Evolutionary conservation across 129 eudicot species (phyloP), one percentile per base, ranked within the genome.

Genomic region (Scalesia atractyloides): DNA sequence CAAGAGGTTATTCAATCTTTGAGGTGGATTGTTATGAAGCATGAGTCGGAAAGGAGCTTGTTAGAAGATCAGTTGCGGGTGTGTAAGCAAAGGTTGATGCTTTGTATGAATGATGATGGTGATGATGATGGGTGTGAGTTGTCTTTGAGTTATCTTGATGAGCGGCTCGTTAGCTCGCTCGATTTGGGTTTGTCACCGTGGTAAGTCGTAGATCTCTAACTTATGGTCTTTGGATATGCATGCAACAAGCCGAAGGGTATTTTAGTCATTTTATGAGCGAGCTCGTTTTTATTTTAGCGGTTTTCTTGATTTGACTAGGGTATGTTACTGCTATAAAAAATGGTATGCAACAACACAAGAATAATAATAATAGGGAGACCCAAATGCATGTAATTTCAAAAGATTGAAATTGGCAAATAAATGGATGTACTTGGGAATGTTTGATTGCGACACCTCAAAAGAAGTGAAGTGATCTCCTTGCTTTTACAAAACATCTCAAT

Each of bases 11-110:
- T 95, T 51, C 80, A 82, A 33, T 90, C 90, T 2, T 73, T 95
- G 73, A 86, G 87, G 80, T 95, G 96, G 97, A 90, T 90, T 18
- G 86, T 85, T 13, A 66, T 81, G 85, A 84, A 84, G 30, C 93
- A 85, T 51, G 96, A 90, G 65, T 82, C 91, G 5, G 94, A 85
- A 22, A 83, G 89, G 66, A 76, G 83, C 68, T 4, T 84, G 5
- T 71, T 86, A 76, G 96, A 87, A 76, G 87, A 87, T 59, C 84
- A 84, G 50, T 68, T 87, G 81, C 80, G 85, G 63, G 50, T 62
- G n/a, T 84, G 84, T 76, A 83, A 72, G 76, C 76, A 78, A 78
- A 84, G 80, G 46, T 51, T 85, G 84, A 84, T 54, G 84, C 19
- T 51, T 20, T 74, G 62, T 68, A 41, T 54, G 76, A 77, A 85